Evolutionary conservation across 768 basidiomycete genomes (phyloP), one percentile per base, ranked within the genome.

Genomic region (Pulveroboletus sp.): DNA sequence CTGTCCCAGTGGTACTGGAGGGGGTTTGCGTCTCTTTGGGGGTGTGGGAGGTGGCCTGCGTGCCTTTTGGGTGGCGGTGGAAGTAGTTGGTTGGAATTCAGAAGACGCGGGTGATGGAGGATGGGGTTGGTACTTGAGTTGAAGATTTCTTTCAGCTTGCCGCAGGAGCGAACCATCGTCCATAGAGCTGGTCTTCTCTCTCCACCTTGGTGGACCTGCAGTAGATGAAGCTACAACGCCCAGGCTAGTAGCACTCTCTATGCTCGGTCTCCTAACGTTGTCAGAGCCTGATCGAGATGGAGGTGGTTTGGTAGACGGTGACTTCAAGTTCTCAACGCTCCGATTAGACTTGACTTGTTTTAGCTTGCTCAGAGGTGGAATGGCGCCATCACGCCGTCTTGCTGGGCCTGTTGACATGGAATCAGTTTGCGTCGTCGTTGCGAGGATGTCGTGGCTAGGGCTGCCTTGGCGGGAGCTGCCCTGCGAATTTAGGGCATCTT

Each of bases 11-110:
- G 88, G 85, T 39, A 84, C 73, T 14, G 86, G 83, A 31, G 88
- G 87, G 1, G 87, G 81, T 57, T 85, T 86, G 60, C 87, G 70
- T 39, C 86, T 74, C 60, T 81, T 81, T 4, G 76, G 76, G 17
- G 85, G 84, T 9, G 82, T 77, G n/a, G 87, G 82, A 0, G 86
- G 83, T 3, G 86, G 77, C 48, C 81, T 68, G 47, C 77, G 73
- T 44, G 45, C 41, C 49, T 64, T 65, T 27, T 52, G 61, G n/a
- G 61, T 63, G 32, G 55, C 56, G 30, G 50, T 47, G 40, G 61
- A 54, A 10, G 51, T 46, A 46, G 51, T 47, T 36, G 59, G 32
- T 39, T 52, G 28, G 53, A 57, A 31, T 57, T 32, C 40, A 47
- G 60, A 48, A 50, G 61, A 40, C 21, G 50, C 49, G 8, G 61